Conservation (phyloP, 371 early-diverging fungal genomes). For the Parasitella parasitica region DNA sequence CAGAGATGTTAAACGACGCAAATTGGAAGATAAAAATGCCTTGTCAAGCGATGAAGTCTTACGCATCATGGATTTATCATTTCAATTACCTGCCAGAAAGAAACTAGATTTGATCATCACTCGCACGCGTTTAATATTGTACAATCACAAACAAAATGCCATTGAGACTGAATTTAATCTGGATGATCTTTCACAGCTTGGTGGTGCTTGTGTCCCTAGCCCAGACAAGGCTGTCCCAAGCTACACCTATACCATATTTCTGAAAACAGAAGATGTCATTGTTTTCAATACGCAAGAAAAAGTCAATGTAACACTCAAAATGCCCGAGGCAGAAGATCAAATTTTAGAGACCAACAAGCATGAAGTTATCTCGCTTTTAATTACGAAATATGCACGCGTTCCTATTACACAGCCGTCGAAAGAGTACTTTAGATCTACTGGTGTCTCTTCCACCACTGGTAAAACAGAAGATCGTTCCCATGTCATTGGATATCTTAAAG, state of each 20-base stretch:
- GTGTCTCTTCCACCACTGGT: slow-evolving; percentile 30
- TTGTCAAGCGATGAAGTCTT: slow-evolving; percentile 11
- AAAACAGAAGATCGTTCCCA: slow-evolving; percentile 28
- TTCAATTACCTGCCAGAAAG: slow-evolving; percentile 40
- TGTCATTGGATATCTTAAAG: slow-evolving; percentile 43
- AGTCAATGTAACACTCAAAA: slow-evolving; percentile 14
- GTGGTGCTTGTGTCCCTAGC: slow-evolving; percentile 44
- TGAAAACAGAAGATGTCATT: slow-evolving; percentile 33
- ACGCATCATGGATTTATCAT: slow-evolving; percentile 30
- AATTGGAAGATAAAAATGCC: slow-evolving; percentile 9
- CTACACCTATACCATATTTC: slow-evolving; percentile 39
- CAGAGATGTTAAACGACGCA: slow-evolving; percentile 32
- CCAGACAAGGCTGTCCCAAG: slow-evolving; percentile 46
- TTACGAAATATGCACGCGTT: slow-evolving; percentile 16
- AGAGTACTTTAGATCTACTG: slow-evolving; percentile 20
- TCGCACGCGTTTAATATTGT: slow-evolving; percentile 21
- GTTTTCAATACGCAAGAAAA: slow-evolving; percentile 45
- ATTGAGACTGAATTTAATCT: slow-evolving; percentile 23
- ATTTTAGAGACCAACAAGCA: slow-evolving; percentile 14
- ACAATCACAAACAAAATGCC: slow-evolving; percentile 22
- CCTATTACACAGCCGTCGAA: slow-evolving; percentile 25
- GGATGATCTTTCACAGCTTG: slow-evolving; percentile 22
- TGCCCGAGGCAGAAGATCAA: neutral
- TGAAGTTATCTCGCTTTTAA: slow-evolving; percentile 10
- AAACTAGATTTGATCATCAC: slow-evolving; percentile 34